Evolutionary conservation across 2,329 filamentous ascomycete species (phyloP), one percentile per base, ranked within the genome.

Genomic region (Paecilomyces dactylethromorphus): DNA sequence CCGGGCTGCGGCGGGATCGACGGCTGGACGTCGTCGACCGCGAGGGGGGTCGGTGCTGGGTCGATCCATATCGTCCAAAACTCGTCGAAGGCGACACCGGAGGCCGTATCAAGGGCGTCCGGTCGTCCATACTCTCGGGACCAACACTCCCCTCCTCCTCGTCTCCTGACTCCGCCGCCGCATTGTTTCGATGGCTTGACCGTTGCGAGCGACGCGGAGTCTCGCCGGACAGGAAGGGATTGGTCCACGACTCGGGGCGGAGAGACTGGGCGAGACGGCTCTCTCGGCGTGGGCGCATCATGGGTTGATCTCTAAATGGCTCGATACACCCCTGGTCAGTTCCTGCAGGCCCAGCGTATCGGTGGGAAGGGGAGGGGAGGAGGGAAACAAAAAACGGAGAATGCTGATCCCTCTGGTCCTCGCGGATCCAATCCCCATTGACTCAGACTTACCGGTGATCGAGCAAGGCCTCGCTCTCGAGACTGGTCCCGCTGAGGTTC

Each of bases 391-490:
- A n/a, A n/a, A n/a, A n/a, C n/a, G n/a, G n/a, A n/a, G n/a, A n/a
- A n/a, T 5, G 26, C 5, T 2, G n/a, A 21, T 45, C 39, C 21
- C n/a, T 45, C 18, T 45, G 18, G 8, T 45, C 1, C 10, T 7
- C 13, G 18, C 39, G 8, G 31, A n/a, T 21, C 22, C 58, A 54
- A 53, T 26, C n/a, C n/a, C n/a, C n/a, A n/a, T n/a, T n/a, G n/a
- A n/a, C n/a, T n/a, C n/a, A 2, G 54, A 63, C 77, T 62, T 76
- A 89, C 86, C 91, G 85, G 74, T 97, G 93, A 74, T 97, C 93
- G 18, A 97, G 79, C 65, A 97, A 78, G 7, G 85, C 87, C 70
- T 96, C 88, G 72, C 92, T 97, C 65, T 97, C 93, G 63, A 97
- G 79, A 73, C 93, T 97, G 0, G 90, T 92, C 66, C 83, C 87